Evolutionary conservation across 2,329 filamentous ascomycete species (phyloP), one percentile per base, ranked within the genome.

Genomic region (Gnomoniopsis smithogilvyi): DNA sequence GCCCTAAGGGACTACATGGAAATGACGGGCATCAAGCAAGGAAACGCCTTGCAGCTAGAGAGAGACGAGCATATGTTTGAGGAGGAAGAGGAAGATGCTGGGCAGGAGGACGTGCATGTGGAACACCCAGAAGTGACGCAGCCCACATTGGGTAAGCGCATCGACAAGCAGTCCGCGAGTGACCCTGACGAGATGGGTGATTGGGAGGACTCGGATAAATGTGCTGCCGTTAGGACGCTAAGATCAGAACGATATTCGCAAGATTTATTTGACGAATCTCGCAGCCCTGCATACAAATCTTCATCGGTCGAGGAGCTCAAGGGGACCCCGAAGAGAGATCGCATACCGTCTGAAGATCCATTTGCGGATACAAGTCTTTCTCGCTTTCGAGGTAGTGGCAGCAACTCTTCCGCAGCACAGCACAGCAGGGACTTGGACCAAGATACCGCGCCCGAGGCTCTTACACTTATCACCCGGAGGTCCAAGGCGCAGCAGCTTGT

Each of bases 401-500:
- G 6, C 45, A 6, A 6, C 21, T 47, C 45, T 47, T 3, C 21
- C 8, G 17, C 36, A 41, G 12, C 45, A 24, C 45, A 47, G 10
- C 19, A 47, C 8, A 14, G 45, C 21, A 6, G 15, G 6, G 50
- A 43, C 22, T 33, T 12, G 21, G 26, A 51, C 26, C 15, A 15
- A 21, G 3, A 7, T 19, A 21, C 10, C 3, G 3, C 21, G 17
- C 38, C 33, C 6, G 21, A 34, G 4, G 34, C 46, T 24, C 4
- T 17, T 21, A 30, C 26, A 8, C 3, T 15, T 11, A 11, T 19
- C 6, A 26, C 15, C 24, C 14, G 46, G 19, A 10, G 46, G 24
- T 43, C 17, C 11, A 8, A 8, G 48, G 19, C 12, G n/a, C 62
- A 36, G 46, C 58, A 57, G 6, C 65, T 63, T 30, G 57, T 54